Evolutionary conservation across 495 filamentous ascomycete species (phyloP), one percentile per base, ranked within the genome.

Genomic region (Staphylotrichum longicolle): DNA sequence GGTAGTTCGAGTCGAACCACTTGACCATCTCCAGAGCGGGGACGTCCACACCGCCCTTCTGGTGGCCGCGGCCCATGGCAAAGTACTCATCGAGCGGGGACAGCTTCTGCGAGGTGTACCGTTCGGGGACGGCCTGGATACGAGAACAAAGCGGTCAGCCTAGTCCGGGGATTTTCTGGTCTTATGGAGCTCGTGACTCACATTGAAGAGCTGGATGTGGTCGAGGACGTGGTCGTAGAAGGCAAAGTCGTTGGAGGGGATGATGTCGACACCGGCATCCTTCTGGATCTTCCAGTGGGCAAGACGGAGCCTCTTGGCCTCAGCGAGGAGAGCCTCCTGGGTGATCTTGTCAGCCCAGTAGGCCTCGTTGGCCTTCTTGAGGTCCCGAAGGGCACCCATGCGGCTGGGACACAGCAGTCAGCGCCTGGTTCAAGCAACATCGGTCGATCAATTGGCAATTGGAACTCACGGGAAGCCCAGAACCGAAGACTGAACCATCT

Each of bases 1-100:
- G 94, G 86, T 98, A 98, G 88, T 98, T 98, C 66, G 91, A 96
- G 84, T 98, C 94, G 76, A 98, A 98, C 94, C 95, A 98, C 82
- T 98, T 98, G 57, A 98, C 94, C 94, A 98, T 98, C 83, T 98
- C 94, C 75, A 98, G 82, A 70, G 81, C 82, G 52, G 93, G 93
- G 68, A 98, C 94, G 80, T 98, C 94, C 66, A 98, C 84, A 66
- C 87, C 91, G 59, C 83, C 82, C 83, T 90, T 91, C 79, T 98
- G 94, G 77, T 91, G 93, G 75, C 94, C 94, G 85, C 94, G 88
- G 71, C 95, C 94, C 94, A 98, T 96, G 74, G 94, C 95, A 75
- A 98, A 98, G 88, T 95, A 97, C 76, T 94, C 90, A 80, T 98
- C 94, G 69, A 98, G 81, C 50, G 88, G 79, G 78, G 89, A 77